Base-by-base conservation (phyloP, 73 alveolate species). In the Paramecium bursaria region DNA sequence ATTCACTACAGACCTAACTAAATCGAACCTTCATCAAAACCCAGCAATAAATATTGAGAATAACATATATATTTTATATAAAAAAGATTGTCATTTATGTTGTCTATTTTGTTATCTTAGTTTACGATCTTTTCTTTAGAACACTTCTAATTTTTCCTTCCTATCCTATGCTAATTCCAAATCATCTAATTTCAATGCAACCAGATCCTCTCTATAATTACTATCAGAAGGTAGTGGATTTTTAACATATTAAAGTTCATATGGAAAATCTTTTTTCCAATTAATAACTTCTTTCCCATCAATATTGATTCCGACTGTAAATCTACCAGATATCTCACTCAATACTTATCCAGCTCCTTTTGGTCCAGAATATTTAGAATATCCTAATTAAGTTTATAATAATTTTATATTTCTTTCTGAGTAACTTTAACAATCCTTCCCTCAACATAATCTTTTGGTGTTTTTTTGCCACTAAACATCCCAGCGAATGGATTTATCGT, bases 151-250 rank as follows among this genome's bases (percentile, higher is more conserved):
- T 21, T 51, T 10, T 44, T 76, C 88, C 39, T 76, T 76, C n/a
- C 39, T 51, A n/a, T 22, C 75, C 23, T 76, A 76, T 4, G 79
- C 77, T 30, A 51, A 14, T 46, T 52, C 39, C 44, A 76, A 33
- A 53, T 76, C 53, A 4, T 61, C 79, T 15, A 46, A 49, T 33
- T 52, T 76, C 6, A 76, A 31, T 5, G 53, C 74, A 33, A 76
- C 15, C 4, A 86, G 10, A 52, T 86, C 90, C 33, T 44, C 48
- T 11, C 92, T 54, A 23, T 48, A 74, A 25, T 60, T 50, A 67
- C 89, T 49, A 46, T 86, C 92, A 26, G 89, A 75, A 9, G 92
- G 89, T 13, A 86, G 42, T 23, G 88, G 88, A 35, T 74, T 21
- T 4, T 46, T 33, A 17, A 47, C 92, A 75, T 54, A 53, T 21